Base-by-base conservation (phyloP, 305 asterid species). In the Fraxinus platypoda region DNA sequence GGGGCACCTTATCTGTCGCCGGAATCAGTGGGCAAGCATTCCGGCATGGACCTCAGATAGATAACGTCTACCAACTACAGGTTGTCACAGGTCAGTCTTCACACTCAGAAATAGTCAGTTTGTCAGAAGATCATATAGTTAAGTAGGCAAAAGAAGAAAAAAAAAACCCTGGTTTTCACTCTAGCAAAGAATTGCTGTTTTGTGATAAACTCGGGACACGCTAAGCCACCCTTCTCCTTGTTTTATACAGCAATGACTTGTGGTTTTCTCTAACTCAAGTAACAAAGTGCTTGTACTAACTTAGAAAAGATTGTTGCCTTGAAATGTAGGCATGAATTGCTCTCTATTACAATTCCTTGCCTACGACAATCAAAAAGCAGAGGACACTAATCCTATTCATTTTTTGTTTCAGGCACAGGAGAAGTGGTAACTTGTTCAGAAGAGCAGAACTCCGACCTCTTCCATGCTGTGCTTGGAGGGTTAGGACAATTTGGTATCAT, bases 1-100 rank as follows among this genome's bases (percentile, higher is more conserved):
- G 99, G 4, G 99, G 99, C 11, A 97, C 99, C 41, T 82, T 94
- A 81, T 97, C 99, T 3, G 92, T 94, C 78, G 99, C 97, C 2
- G 99, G 99, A 46, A 90, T 97, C 78, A 97, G 99, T 37, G 98
- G 99, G 35, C 98, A 97, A 82, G 99, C 99, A 15, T 94, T 97
- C 87, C 75, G 64, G 59, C 94, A 97, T 75, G 99, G 98, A 9
- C 99, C 98, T 3, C 99, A 94, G 89, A 97, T 94, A 86, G 89
- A 87, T 85, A 96, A 96, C 83, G 98, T 94, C 75, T 85, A 92
- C 86, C 97, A 90, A 83, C 90, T 97, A 17, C 92, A 94, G 76
- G 97, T 97, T 86, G 97, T 97, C 87, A 94, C 99, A 85, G 99
- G 99, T 94, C 82, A 37, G 81, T 85, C 79, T 70, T 25, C 83